Base-by-base conservation (phyloP, 305 asterid species). In the Solanum aculeatissimum region DNA sequence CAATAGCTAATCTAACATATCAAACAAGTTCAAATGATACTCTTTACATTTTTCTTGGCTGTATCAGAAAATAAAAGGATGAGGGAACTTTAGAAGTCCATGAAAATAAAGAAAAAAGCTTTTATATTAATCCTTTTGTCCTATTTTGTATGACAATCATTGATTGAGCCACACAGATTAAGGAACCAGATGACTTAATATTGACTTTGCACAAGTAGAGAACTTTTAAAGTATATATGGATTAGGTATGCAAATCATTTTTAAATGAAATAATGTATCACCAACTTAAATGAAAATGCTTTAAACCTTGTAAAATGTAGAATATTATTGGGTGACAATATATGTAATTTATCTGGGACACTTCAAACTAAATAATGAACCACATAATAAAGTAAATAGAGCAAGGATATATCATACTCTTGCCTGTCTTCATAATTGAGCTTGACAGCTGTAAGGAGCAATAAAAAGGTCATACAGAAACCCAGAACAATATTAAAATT, bases 391-490 rank as follows among this genome's bases (percentile, higher is more conserved):
- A 60, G 68, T 51, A 58, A 54, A 83, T 66, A 75, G 29, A 80
- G 51, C 66, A 18, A 85, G 53, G 87, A 54, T 86, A 85, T 81
- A 89, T 42, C 87, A 70, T 85, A 94, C 98, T 95, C 92, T 90
- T 92, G 88, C 85, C 87, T 83, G 90, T 89, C 91, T 89, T 95
- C 90, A 87, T 88, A 83, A 88, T 87, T 81, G 86, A 86, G 84
- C 90, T 84, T 19, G 95, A 89, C 72, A 87, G 91, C 98, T 94
- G 93, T 29, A 55, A 49, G 82, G 63, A 51, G 45, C 14, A 77
- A 77, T 49, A 1, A 27, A 77, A 49, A 77, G 45, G 82, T 77
- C 38, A 77, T 27, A 49, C 12, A 1, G 45, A 77, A 51, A 4
- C 81, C 81, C 42, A 74, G 15, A 51, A 77, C 82, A 43, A 47